Conservation (phyloP, 2,329 filamentous ascomycete species). For the Ophiobolus disseminans region DNA sequence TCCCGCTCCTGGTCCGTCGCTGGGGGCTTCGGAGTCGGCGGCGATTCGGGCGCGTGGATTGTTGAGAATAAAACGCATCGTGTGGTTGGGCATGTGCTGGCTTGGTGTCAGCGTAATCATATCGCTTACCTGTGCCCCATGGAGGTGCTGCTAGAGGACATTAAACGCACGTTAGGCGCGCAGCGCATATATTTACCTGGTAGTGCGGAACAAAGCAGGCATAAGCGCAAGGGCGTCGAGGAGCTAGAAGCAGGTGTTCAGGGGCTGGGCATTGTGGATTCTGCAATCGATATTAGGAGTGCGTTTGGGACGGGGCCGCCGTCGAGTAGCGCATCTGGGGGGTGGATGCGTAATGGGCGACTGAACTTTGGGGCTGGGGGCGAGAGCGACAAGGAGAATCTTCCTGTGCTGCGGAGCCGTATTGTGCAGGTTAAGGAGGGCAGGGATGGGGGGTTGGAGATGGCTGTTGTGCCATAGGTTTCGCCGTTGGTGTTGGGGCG, state of each 20-base stretch:
- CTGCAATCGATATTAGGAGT: conserved; percentile 29
- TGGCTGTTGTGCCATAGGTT: conserved; percentile 29
- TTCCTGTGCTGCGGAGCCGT: conserved; percentile 28
- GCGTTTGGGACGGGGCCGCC: conserved; percentile 7
- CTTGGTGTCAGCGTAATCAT: conserved; percentile 80
- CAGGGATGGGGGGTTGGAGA: conserved; percentile 28
- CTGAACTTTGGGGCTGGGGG: conserved; percentile 12
- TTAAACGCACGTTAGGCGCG: conserved; percentile 78
- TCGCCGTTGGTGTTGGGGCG: not conserved
- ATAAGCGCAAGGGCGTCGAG: conserved; percentile 19
- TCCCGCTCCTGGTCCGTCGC: conserved; percentile 73
- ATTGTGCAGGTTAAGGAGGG: conserved; percentile 33
- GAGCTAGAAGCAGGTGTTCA: conserved; percentile 37
- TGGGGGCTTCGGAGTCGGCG: conserved; percentile 73
- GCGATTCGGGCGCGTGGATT: conserved; percentile 93
- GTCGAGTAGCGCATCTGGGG: conserved; percentile 1
- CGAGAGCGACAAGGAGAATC: conserved; percentile 39
- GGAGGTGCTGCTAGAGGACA: conserved; percentile 87
- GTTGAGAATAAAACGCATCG: conserved; percentile 79
- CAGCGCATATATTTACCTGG: conserved; percentile 74
- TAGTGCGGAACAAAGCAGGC: conserved; percentile 38
- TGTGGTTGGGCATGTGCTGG: conserved; percentile 88
- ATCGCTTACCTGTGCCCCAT: conserved; percentile 95
- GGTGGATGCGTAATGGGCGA: conserved; percentile 5
- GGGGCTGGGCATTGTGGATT: conserved; percentile 41